phyloP scores from a whole-genome alignment of 306 rosid genomes.

The Geum urbanum region DNA sequence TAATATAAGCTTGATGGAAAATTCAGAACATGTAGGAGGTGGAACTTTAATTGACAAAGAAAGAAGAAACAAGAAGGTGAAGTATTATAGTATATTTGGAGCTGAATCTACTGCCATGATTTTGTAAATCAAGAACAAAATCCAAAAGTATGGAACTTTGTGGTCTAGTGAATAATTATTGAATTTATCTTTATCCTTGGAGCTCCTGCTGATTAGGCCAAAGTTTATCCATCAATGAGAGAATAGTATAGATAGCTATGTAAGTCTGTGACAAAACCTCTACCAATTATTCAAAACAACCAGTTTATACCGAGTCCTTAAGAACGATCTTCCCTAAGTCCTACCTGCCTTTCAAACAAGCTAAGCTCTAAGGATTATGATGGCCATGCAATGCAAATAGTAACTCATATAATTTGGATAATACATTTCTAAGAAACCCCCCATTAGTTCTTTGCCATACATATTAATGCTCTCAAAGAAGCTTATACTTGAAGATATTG shows the following conservation, averaged over 20 bases:
- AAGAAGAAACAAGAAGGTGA: neutral
- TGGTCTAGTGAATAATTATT: constrained; percentile 2
- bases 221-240: constrained; percentile 5
- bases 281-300: constrained; percentile 39
- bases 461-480: constrained; percentile 12
- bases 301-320: constrained; percentile 25
- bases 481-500: neutral
- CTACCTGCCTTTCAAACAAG: constrained; percentile 43
- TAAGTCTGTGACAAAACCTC: neutral
- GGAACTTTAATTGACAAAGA: neutral
- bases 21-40: neutral
- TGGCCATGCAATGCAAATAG: constrained; percentile 24
- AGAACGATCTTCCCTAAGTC: constrained; percentile 12
- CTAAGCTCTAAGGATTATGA: constrained; percentile 22
- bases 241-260: neutral
- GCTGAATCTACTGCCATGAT: neutral
- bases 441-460: constrained; percentile 4
- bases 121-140: neutral
- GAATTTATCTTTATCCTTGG: constrained; percentile 13
- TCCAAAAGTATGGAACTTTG: neutral
- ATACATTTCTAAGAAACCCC: constrained; percentile 16
- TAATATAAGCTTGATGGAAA: neutral
- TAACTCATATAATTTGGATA: neutral
- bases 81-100: neutral
- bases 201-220: constrained; percentile 10